Conservation (phyloP, 345 rosid genomes). For the Zanthoxylum bungeanum region DNA sequence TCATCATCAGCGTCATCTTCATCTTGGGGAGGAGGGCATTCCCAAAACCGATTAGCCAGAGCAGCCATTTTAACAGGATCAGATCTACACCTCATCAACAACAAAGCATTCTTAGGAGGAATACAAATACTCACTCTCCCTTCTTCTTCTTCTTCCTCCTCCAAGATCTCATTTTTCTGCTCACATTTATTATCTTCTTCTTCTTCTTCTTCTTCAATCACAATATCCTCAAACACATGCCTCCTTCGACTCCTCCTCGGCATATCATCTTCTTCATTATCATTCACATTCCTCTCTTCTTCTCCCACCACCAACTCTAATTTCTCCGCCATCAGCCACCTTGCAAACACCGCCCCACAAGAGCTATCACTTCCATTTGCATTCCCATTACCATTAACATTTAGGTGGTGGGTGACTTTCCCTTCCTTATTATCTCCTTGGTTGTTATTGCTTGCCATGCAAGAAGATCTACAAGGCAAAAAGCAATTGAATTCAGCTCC, state of each 20-base stretch:
- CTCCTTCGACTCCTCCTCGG: constrained; percentile 60
- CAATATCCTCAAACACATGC: constrained; percentile 71
- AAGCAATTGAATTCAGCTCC: constrained; percentile 91
- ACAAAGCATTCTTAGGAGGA: constrained; percentile 87
- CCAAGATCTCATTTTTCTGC: constrained; percentile 28
- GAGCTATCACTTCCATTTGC: constrained; percentile 28
- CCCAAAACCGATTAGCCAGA: constrained; percentile 69
- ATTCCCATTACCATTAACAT: not conserved
- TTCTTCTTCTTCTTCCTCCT: constrained; percentile 42
- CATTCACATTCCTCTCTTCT: constrained; percentile 28
- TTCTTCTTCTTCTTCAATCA: constrained; percentile 38
- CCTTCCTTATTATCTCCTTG: constrained; percentile 34
- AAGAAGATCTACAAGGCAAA: constrained; percentile 77
- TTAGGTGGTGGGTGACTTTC: constrained; percentile 6
- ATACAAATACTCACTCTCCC: constrained; percentile 53
- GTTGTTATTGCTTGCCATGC: constrained; percentile 42
- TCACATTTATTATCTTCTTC: constrained; percentile 32
- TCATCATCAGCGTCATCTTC: too few relatives aligned
- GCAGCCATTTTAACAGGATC: constrained; percentile 95
- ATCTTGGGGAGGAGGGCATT: constrained; percentile 40
- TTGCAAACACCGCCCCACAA: constrained; percentile 70
- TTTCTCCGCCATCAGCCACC: constrained; percentile 94
- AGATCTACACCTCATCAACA: constrained; percentile 92
- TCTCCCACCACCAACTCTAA: constrained; percentile 49
- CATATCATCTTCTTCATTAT: constrained; percentile 18